Evolutionary conservation across 2,329 filamentous ascomycete species (phyloP), one percentile per base, ranked within the genome.

Genomic region (Stemphylium lycopersici): DNA sequence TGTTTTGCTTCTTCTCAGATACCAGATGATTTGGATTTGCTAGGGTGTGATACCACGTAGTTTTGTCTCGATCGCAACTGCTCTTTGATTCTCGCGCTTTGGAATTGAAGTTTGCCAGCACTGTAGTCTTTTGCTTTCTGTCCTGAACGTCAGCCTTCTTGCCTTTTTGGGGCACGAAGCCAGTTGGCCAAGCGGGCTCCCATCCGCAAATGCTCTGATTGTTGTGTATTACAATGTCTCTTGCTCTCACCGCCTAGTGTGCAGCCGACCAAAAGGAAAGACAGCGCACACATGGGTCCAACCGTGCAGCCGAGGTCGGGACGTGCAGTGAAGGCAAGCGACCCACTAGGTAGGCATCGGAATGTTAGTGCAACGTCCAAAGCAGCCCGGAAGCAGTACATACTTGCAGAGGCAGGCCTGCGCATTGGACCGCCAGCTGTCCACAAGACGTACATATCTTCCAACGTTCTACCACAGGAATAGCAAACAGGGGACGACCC

Each of bases 11-110:
- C 33, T 13, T 33, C 38, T 20, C 13, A 49, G 41, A 51, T 51
- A 51, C 48, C 40, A 38, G 34, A 31, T n/a, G 11, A 40, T 45
- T 37, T 46, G 36, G 34, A 36, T n/a, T 29, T 16, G 32, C 24
- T 39, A 15, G 41, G 22, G 29, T 46, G 41, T 51, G 52, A 55
- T 55, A 55, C 52, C 46, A 55, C 44, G 29, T 55, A 55, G 34
- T 37, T 40, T 2, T 37, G 29, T 51, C 36, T 55, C 38, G 20
- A 42, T 45, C n/a, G 32, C 13, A 18, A 6, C 37, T 22, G 33
- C 38, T 15, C 16, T 20, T 36, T 15, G 2, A 2, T 18, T 39
- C 11, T 15, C 31, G 2, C 16, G 3, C 12, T 18, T 11, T 18
- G 1, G 13, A 29, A 13, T 7, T 16, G 7, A 40, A 6, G 15